Percentiles rank a stretch among this genome's conserved stretches.
Evolutionary conservation across 768 basidiomycete genomes (phyloP).

Genomic region (Tricholoma terreum): DNA sequence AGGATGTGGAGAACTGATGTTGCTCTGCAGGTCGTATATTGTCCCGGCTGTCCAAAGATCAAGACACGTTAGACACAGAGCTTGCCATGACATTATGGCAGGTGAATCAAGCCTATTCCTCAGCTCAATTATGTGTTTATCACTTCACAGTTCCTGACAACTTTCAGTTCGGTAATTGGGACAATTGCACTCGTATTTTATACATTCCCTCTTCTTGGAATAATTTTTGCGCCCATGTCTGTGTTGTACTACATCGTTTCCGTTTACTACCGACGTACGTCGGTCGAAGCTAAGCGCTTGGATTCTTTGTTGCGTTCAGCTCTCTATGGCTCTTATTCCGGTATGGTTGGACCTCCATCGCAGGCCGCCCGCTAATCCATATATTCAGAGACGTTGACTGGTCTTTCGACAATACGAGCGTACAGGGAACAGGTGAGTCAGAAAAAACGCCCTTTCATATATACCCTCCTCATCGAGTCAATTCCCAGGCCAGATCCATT

Average conservation of each 20-base stretch:
- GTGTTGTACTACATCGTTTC: constrained; percentile 52
- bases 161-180: constrained; percentile 46
- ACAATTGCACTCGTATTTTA: constrained; percentile 62
- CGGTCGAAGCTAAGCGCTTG: constrained; percentile 62
- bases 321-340: constrained; percentile 56
- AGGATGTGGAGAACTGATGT: background rate
- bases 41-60: constrained; percentile 59
- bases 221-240: constrained; percentile 53
- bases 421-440: constrained; percentile 49
- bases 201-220: constrained; percentile 64
- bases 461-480: background rate
- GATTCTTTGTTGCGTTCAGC: constrained; percentile 60
- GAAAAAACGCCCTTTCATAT: background rate
- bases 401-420: constrained; percentile 60
- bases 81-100: constrained; percentile 46
- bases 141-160: constrained; percentile 34
- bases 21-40: constrained; percentile 48
- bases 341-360: constrained; percentile 25
- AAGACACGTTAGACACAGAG: constrained; percentile 53
- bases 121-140: background rate
- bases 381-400: constrained; percentile 54
- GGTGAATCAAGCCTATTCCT: constrained; percentile 20
- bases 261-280: constrained; percentile 56
- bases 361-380: background rate
- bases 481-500: constrained; percentile 43